Percentiles rank a stretch among this genome's conserved stretches.
Conservation (phyloP, 257 asterid species). For the Asclepias syriaca region DNA sequence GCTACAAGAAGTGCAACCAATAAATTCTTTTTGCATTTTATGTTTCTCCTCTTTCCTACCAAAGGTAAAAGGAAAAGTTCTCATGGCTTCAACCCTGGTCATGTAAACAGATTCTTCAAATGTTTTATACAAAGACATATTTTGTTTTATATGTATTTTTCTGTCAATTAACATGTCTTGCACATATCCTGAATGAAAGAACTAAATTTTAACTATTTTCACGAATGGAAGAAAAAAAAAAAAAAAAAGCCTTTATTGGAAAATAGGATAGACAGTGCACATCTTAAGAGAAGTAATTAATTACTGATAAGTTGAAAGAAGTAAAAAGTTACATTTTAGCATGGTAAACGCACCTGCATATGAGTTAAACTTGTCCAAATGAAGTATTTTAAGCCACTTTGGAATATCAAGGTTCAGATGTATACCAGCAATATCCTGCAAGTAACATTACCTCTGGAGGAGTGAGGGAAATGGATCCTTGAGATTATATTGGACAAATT, state of each 20-base stretch:
- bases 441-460: not conserved
- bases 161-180: not conserved
- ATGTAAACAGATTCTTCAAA: not conserved
- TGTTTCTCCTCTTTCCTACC: not conserved
- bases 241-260: not conserved
- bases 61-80: not conserved
- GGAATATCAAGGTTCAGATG: conserved; percentile 83
- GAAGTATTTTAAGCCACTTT: conserved; percentile 69
- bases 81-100: not conserved
- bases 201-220: not conserved
- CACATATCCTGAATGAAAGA: not conserved
- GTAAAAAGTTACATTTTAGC: not conserved
- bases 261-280: not conserved
- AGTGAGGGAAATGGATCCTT: not conserved
- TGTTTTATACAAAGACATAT: not conserved
- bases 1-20: not conserved
- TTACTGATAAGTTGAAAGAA: too few relatives aligned
- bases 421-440: conserved; percentile 93
- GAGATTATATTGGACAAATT: not conserved
- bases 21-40: not conserved
- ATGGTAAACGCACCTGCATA: conserved; percentile 58
- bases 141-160: not conserved
- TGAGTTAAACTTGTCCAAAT: conserved; percentile 72
- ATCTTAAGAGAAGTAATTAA: not conserved
- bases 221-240: too few relatives aligned